Conservation (phyloP, 1,139 yeast species). For the Yamadazyma dendronema region DNA sequence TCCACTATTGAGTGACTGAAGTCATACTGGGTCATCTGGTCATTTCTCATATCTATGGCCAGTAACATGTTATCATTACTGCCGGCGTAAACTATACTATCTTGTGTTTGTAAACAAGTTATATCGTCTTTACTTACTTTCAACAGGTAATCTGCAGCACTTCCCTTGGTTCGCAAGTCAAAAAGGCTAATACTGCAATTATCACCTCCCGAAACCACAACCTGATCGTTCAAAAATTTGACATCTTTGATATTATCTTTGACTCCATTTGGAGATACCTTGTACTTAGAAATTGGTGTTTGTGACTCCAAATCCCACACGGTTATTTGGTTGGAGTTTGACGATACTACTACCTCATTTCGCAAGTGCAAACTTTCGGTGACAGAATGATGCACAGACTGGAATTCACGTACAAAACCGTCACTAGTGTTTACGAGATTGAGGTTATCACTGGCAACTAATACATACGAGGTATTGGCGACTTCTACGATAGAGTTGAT, state of each 20-base stretch:
- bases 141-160: constrained; percentile 11
- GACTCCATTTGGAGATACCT: constrained; percentile 5
- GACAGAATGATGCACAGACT: constrained; percentile 6
- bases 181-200: constrained; percentile 14
- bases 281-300: constrained; percentile 7
- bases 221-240: constrained; percentile 13
- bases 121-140: constrained; percentile 30
- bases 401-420: constrained; percentile 7
- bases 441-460: constrained; percentile 19
- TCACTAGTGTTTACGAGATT: constrained; percentile 10
- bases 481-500: constrained; percentile 1
- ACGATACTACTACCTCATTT: constrained; percentile 72
- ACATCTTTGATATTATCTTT: constrained; percentile 14
- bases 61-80: constrained; percentile 30
- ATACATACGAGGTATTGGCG: constrained; percentile 9
- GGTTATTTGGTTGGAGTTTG: constrained; percentile 97
- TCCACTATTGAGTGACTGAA: constrained; percentile 13
- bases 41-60: constrained; percentile 27
- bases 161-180: constrained; percentile 12
- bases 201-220: constrained; percentile 27
- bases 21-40: constrained; percentile 15
- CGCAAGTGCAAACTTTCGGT: constrained; percentile 7
- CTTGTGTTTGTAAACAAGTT: constrained; percentile 21
- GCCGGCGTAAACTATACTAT: constrained; percentile 16
- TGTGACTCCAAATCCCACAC: constrained; percentile 11